A percentile compares a stretch with the other conserved stretches of the same genome.
Conservation (phyloP, 805 yeast genomes). For the Barnettozyma salicaria region DNA sequence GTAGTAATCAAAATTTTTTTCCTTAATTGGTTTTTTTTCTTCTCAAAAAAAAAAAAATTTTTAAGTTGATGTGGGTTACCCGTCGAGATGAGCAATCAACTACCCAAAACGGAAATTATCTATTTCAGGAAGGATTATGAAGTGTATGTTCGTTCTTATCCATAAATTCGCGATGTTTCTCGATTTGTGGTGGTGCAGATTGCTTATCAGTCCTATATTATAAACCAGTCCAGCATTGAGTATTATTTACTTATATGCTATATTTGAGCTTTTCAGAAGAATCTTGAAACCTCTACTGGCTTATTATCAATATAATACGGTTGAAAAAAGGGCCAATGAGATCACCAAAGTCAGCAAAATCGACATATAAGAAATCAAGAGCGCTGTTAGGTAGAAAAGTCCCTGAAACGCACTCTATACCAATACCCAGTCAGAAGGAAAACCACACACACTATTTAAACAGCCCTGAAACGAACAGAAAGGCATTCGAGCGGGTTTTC, state of each 20-base stretch:
- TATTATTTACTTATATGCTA: too few relatives aligned
- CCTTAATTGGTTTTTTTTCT: slow-evolving; percentile 2
- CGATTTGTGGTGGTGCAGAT: not conserved
- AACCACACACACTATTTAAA: too few relatives aligned
- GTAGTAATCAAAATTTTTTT: not conserved
- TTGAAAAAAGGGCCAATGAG: not conserved
- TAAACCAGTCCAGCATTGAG: too few relatives aligned
- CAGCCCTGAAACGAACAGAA: not conserved
- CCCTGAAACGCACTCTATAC: too few relatives aligned
- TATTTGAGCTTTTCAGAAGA: too few relatives aligned
- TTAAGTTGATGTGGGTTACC: slow-evolving; percentile 8
- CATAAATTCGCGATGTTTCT: not conserved
- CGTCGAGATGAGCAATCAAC: slow-evolving; percentile 10
- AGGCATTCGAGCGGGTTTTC: not conserved
- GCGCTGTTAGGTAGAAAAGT: too few relatives aligned
- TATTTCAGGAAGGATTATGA: not conserved
- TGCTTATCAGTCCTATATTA: too few relatives aligned
- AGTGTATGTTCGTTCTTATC: not conserved
- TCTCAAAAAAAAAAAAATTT: slow-evolving; percentile 8
- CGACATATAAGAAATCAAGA: not conserved
- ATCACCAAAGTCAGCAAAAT: slow-evolving; percentile 5
- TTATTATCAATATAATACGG: too few relatives aligned
- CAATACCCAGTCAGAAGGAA: too few relatives aligned
- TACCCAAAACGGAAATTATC: not conserved
- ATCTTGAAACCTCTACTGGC: too few relatives aligned